phyloP scores from a whole-genome alignment of 2,329 filamentous ascomycete genomes.

The Hymenoscyphus linearis region DNA sequence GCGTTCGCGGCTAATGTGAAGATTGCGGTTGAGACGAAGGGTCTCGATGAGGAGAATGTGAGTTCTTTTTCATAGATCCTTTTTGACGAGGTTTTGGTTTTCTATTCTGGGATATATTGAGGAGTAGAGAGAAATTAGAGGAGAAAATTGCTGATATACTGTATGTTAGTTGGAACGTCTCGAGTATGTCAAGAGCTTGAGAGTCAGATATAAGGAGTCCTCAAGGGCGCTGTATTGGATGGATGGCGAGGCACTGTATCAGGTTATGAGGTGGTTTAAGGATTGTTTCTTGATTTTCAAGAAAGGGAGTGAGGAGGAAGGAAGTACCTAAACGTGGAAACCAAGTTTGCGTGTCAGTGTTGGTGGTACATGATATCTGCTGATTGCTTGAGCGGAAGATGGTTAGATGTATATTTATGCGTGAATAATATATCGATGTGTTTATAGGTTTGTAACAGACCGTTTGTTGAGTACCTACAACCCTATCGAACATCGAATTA shows the following conservation, averaged over 20 bases:
- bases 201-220: neutral
- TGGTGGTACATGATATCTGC: neutral
- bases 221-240: neutral
- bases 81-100: neutral
- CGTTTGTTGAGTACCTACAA: neutral
- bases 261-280: neutral
- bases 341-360: neutral
- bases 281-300: neutral
- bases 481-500: neutral
- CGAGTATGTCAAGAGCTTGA: neutral
- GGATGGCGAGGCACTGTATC: neutral
- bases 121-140: neutral
- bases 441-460: neutral
- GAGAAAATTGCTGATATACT: neutral
- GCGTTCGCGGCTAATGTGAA: neutral
- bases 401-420: neutral
- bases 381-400: neutral
- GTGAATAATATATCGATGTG: neutral
- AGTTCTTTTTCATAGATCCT: neutral
- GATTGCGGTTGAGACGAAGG: neutral
- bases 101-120: too few species aligned
- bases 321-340: neutral
- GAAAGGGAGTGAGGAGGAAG: neutral
- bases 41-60: neutral
- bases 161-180: neutral